These are phyloP conservation scores for Talaromyces sp. DNA, from an alignment of 2,329 filamentous ascomycete species.

Conservation along the genomic window DNA sequence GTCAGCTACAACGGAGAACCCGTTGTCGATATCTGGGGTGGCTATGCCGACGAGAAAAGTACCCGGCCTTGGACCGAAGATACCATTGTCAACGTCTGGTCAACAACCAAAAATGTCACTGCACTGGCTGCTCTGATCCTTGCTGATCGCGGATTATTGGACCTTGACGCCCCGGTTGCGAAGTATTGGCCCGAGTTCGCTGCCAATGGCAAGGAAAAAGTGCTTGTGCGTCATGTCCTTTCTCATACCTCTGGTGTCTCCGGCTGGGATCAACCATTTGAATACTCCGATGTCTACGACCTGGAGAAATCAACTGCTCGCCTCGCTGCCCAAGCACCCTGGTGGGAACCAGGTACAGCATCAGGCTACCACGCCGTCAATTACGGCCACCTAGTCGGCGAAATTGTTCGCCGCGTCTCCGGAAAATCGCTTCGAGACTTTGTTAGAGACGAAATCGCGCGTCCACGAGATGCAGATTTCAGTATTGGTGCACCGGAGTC, in stretches of 20 bases:
- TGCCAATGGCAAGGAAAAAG: slow-evolving; percentile 40
- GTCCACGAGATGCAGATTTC: slow-evolving; percentile 47
- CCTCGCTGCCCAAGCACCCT: slow-evolving; percentile 43
- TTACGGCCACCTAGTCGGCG: slow-evolving; percentile 45
- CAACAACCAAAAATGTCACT: slow-evolving; percentile 40
- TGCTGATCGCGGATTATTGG: slow-evolving; percentile 39
- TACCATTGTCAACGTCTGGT: slow-evolving; percentile 44
- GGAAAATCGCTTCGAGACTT: slow-evolving; percentile 47
- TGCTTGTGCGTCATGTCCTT: slow-evolving; percentile 42
- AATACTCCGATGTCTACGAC: slow-evolving; percentile 35
- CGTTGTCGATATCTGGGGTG: slow-evolving; percentile 48
- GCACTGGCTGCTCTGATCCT: slow-evolving; percentile 40
- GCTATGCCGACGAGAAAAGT: slow-evolving; percentile 31
- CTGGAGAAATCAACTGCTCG: slow-evolving; percentile 27
- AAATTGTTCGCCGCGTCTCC: slow-evolving; percentile 42
- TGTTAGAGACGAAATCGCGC: slow-evolving; percentile 42
- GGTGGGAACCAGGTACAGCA: slow-evolving; percentile 45
- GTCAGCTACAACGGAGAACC: slow-evolving; percentile 42
- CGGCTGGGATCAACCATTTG: slow-evolving; percentile 34
- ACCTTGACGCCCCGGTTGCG: slow-evolving; percentile 37
- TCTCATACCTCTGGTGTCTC: slow-evolving; percentile 40
- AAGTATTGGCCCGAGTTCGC: slow-evolving; percentile 50
- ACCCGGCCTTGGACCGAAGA: slow-evolving; percentile 39
- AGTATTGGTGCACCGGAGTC: slow-evolving; percentile 44
- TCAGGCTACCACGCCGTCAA: slow-evolving; percentile 44